A percentile compares a stretch with the other conserved stretches of the same genome.
Conservation (phyloP, 768 basidiomycete genomes). For the Austroboletus festivus region DNA sequence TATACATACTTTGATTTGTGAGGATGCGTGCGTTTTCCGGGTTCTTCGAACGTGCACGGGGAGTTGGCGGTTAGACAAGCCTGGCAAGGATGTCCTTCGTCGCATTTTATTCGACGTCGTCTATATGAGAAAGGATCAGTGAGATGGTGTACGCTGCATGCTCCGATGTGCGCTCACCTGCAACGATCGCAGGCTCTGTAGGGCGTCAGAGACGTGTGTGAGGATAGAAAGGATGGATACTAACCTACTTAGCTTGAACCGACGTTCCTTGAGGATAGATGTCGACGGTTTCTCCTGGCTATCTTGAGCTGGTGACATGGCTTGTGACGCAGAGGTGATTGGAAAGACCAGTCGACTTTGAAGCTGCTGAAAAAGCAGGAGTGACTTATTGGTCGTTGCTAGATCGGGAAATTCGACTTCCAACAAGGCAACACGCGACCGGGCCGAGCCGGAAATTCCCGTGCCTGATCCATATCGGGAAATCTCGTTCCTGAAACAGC, state of each 20-base stretch:
- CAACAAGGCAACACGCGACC: too few relatives aligned
- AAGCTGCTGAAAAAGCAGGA: conserved; percentile 2
- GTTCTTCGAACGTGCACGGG: conserved; percentile 83
- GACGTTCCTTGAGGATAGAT: conserved; percentile 68
- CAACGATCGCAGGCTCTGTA: conserved; percentile 85
- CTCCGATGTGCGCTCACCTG: conserved; percentile 52
- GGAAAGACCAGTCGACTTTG: neutral
- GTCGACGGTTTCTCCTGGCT: conserved; percentile 44
- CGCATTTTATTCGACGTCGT: conserved; percentile 81
- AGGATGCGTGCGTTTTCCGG: conserved; percentile 79
- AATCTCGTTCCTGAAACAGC: conserved; percentile 32
- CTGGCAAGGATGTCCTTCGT: conserved; percentile 87
- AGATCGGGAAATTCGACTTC: conserved; percentile 5
- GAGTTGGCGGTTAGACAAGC: conserved; percentile 82
- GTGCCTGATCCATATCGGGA: conserved; percentile 26
- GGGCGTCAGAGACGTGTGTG: conserved; percentile 4
- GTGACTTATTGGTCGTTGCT: neutral
- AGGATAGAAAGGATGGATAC: conserved; percentile 5
- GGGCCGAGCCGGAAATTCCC: conserved; percentile 30
- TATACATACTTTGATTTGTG: conserved; percentile 80
- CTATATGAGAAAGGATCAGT: conserved; percentile 34
- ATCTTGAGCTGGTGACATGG: conserved; percentile 33
- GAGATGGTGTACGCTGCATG: neutral
- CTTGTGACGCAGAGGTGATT: neutral
- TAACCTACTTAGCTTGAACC: conserved; percentile 86